A percentile compares a stretch with the other conserved stretches of the same genome.
phyloP scores from a whole-genome alignment of 352 stramenopile species.

The Phytophthora pistaciae region DNA sequence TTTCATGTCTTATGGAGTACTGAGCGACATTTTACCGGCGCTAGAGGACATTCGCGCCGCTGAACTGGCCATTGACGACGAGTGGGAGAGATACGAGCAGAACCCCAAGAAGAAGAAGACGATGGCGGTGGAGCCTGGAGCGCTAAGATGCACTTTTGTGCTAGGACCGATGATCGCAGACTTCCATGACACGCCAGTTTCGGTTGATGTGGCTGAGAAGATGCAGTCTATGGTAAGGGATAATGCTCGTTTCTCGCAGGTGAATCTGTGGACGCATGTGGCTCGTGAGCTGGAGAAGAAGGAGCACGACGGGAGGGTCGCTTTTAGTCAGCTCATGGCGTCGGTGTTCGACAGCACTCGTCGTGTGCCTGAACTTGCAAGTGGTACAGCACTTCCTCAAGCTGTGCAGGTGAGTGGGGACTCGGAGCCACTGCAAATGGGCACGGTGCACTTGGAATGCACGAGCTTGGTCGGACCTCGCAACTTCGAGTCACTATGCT shows the following conservation, averaged over 20 bases:
- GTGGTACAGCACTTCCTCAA: background rate
- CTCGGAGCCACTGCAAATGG: conserved; percentile 2
- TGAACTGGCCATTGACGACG: conserved; percentile 7
- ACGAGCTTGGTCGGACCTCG: background rate
- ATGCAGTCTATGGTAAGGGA: conserved; percentile 9
- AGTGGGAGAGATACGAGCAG: conserved; percentile 6
- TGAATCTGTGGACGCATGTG: conserved; percentile 13
- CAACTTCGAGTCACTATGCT: conserved; percentile 16
- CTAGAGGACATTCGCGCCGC: background rate
- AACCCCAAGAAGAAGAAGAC: conserved; percentile 5
- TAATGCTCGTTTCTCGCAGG: conserved; percentile 13
- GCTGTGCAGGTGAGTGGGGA: background rate
- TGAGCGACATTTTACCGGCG: conserved; percentile 6
- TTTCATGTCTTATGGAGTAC: conserved; percentile 3
- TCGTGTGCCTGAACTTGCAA: background rate
- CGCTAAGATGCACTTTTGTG: conserved; percentile 25
- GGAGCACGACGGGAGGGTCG: background rate
- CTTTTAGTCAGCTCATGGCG: conserved; percentile 14
- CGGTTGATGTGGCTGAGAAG: background rate
- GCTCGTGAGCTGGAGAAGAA: background rate
- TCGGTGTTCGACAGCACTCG: conserved; percentile 7
- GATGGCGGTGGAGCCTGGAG: background rate
- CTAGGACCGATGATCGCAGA: conserved; percentile 21
- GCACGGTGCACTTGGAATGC: conserved; percentile 8
- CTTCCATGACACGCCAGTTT: conserved; percentile 10